Conservation (phyloP, 306 rosid species). For the Cicer chorassanicum region DNA sequence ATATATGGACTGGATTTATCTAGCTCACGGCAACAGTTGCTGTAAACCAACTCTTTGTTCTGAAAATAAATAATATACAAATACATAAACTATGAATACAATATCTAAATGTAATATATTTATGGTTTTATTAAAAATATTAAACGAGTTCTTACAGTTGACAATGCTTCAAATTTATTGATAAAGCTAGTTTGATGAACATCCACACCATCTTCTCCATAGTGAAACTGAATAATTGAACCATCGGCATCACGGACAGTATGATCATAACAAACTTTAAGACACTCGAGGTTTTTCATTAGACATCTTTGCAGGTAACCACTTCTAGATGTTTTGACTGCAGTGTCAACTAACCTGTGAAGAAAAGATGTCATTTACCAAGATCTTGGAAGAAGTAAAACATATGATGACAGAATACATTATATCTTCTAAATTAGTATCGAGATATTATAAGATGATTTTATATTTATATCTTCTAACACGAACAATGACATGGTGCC, state of each 20-base stretch:
- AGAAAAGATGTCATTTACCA: constrained; percentile 25
- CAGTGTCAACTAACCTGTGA: constrained; percentile 91
- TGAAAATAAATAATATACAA: constrained; percentile 55
- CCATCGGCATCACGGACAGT: constrained; percentile 98
- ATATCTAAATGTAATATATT: constrained; percentile 28
- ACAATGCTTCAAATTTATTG: constrained; percentile 74
- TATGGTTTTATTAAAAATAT: constrained; percentile 21
- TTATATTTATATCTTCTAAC: background rate
- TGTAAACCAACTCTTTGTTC: constrained; percentile 74
- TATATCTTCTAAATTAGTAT: background rate
- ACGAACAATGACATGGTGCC: background rate
- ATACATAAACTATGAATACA: constrained; percentile 30
- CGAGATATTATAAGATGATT: background rate
- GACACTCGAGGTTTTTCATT: constrained; percentile 86
- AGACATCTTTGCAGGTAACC: constrained; percentile 97
- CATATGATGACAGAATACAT: constrained; percentile 23
- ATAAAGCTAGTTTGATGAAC: constrained; percentile 88
- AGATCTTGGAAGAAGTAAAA: constrained; percentile 38
- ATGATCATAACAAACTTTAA: constrained; percentile 81
- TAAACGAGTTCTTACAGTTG: constrained; percentile 57
- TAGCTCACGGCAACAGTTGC: constrained; percentile 61
- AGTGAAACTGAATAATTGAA: constrained; percentile 80
- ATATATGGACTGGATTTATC: constrained; percentile 68
- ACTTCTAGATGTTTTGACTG: constrained; percentile 98
- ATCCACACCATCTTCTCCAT: constrained; percentile 98